Conservation (phyloP, 106 monocot genomes). For the Narthecium ossifragum region DNA sequence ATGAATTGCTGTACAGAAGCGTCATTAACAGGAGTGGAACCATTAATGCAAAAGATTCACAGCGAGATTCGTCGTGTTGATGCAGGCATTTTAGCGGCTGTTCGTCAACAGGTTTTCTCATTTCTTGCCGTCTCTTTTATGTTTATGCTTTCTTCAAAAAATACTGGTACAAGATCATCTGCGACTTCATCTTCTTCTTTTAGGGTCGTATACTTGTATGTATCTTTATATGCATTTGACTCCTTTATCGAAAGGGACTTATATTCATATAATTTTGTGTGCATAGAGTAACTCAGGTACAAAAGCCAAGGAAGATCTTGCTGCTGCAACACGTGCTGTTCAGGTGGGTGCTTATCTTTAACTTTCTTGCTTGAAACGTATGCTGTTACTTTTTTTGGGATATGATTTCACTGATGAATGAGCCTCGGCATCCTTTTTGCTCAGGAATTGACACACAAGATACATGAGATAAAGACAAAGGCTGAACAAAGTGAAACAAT, state of each 20-base stretch:
- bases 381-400: background rate
- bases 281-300: constrained; percentile 89
- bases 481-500: constrained; percentile 98
- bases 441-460: constrained; percentile 94
- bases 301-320: constrained; percentile 99
- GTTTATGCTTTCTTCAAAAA: too few relatives aligned
- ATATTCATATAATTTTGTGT: constrained; percentile 3
- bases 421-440: background rate
- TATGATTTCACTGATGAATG: background rate
- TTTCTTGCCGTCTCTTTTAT: too few relatives aligned
- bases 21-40: constrained; percentile 94
- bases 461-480: constrained; percentile 94
- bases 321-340: constrained; percentile 95
- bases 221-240: background rate
- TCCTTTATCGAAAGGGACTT: background rate
- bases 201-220: constrained; percentile 3
- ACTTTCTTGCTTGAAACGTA: background rate
- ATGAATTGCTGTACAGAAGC: too few relatives aligned
- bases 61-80: constrained; percentile 94
- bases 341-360: constrained; percentile 37
- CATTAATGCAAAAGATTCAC: constrained; percentile 99
- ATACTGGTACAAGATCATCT: too few relatives aligned
- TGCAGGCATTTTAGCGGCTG: constrained; percentile 85
- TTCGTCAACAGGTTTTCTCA: constrained; percentile 96
- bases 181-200: too few relatives aligned